Evolutionary conservation across 441 rosid species (phyloP).

Genomic region (Viola pubescens): DNA sequence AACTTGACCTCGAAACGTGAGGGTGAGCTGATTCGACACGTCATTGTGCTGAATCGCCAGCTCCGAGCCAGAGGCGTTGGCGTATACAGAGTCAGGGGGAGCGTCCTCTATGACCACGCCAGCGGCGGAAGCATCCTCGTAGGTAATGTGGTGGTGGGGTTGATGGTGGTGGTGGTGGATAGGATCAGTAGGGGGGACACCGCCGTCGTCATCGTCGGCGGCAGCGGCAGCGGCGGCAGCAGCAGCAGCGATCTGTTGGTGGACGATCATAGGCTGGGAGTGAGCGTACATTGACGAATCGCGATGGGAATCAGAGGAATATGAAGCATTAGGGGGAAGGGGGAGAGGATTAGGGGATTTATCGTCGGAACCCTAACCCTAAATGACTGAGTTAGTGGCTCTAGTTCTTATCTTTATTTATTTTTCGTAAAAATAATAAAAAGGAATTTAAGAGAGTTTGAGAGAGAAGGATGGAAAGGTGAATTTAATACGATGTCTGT

Average conservation of each 20-base stretch:
- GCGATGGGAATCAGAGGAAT: conserved; percentile 5
- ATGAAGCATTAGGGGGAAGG: conserved; percentile 30
- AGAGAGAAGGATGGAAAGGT: neutral
- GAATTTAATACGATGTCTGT: neutral
- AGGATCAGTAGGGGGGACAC: conserved; percentile 33
- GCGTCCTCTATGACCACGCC: conserved; percentile 49
- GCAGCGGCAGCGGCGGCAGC: neutral
- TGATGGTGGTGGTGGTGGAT: conserved; percentile 29
- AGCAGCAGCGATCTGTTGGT: conserved; percentile 34
- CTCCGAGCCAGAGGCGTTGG: conserved; percentile 27
- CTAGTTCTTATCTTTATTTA: no score
- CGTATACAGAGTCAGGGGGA: conserved; percentile 49
- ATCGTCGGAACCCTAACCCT: conserved; percentile 29
- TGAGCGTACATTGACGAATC: conserved; percentile 53
- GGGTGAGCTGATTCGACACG: conserved; percentile 62
- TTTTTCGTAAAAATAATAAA: neutral
- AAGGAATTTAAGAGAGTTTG: neutral
- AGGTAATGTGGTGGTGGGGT: conserved; percentile 34
- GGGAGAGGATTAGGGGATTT: neutral
- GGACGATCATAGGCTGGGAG: conserved; percentile 50
- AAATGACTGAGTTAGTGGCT: conserved; percentile 2
- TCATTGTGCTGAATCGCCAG: conserved; percentile 30
- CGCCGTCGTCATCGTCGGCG: conserved; percentile 41
- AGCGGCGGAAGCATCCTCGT: conserved; percentile 38
- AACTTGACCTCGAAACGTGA: conserved; percentile 90